Evolutionary conservation across 148 eudicot species (phyloP), one percentile per base, ranked within the genome.

Genomic region (Rhododendron mucronatum): DNA sequence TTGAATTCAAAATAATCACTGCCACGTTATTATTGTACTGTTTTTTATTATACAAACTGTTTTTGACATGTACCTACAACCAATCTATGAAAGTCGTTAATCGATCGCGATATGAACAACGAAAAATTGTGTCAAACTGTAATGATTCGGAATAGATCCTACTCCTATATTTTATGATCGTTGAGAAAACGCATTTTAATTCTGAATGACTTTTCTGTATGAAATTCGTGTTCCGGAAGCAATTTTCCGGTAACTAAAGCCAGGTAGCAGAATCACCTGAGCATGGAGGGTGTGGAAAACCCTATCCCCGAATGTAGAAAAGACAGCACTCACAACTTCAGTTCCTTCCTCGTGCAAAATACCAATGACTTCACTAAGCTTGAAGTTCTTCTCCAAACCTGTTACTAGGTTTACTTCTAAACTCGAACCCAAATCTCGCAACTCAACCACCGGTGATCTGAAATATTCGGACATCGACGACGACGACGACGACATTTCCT

Each of bases 271-370:
- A 71, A 30, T 75, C 1, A 92, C 94, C 91, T 89, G 57, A 65
- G 91, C 91, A 83, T 89, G 90, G 23, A 92, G 83, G 4, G 86
- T 91, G 79, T 87, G 90, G 81, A 84, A 81, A 20, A 83, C 82
- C 73, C 85, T 86, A 61, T 87, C 78, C 3, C 73, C 91, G 44
- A 47, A 5, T 12, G 71, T 84, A 0, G 85, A 84, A 41, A 80
- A 28, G 76, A 37, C 86, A 28, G 87, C 85, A 75, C 87, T 87
- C 1, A 86, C 87, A 14, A 91, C 94, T 67, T 91, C 92, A 59
- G 90, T 87, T 20, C 92, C 94, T 91, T 88, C 93, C 20, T 92
- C 93, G n/a, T 91, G 88, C 47, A 92, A 86, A 82, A 88, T 50
- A 10, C 80, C 82, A 26, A 92, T 79, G 13, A 86, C 86, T 83